phyloP scores from a whole-genome alignment of 129 eudicot genomes.

The Deinandra increscens region DNA sequence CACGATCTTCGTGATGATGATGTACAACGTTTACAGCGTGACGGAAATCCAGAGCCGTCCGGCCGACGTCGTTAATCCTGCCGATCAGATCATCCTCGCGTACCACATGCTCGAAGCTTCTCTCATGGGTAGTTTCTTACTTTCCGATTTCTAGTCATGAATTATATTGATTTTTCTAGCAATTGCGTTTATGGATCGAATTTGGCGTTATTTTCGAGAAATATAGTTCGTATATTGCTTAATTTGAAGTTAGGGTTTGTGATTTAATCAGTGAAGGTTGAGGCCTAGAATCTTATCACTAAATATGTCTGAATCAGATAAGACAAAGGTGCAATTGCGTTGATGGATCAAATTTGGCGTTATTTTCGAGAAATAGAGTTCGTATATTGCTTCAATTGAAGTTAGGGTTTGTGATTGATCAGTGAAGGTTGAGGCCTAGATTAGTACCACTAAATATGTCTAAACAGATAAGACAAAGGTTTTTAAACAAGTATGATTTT shows the following conservation, averaged over 20 bases:
- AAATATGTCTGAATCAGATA: too few species aligned
- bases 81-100: conserved; percentile 62
- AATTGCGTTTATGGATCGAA: neutral
- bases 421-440: neutral
- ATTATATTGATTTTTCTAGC: neutral
- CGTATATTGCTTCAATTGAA: neutral
- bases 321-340: too few species aligned
- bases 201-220: neutral
- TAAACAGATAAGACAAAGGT: too few species aligned
- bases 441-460: too few species aligned
- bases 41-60: conserved; percentile 51
- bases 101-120: conserved; percentile 64
- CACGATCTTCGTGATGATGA: conserved; percentile 53
- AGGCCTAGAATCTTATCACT: too few species aligned
- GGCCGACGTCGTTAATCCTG: conserved; percentile 50
- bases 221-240: neutral
- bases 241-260: conserved; percentile 5
- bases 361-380: neutral
- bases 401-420: conserved; percentile 6
- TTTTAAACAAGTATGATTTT: too few species aligned
- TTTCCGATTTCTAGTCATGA: neutral
- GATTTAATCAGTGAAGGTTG: neutral
- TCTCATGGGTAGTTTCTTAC: conserved; percentile 59
- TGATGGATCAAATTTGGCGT: neutral
- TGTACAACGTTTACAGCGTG: conserved; percentile 42